A percentile compares a stretch with the other conserved stretches of the same genome.
Evolutionary conservation across 768 basidiomycete genomes (phyloP).

Genomic region (Cubamyces sp.): DNA sequence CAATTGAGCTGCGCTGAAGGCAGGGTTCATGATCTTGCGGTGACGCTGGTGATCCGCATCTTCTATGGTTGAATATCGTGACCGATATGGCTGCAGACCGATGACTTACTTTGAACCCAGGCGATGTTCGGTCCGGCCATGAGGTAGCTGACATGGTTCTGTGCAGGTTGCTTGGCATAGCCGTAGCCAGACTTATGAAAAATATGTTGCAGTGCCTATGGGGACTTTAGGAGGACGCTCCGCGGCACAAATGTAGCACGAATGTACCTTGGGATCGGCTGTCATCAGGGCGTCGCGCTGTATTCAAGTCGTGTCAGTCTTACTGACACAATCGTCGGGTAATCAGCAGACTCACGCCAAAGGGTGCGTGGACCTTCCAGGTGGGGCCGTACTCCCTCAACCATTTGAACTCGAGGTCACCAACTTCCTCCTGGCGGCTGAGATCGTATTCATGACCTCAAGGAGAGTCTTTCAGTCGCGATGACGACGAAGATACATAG

Average conservation of each 20-base stretch:
- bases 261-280: slow-evolving; percentile 15
- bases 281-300: slow-evolving; percentile 13
- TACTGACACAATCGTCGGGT: too few species aligned
- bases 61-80: background rate
- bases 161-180: slow-evolving; percentile 21
- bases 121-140: slow-evolving; percentile 9
- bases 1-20: slow-evolving; percentile 26
- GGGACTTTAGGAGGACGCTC: background rate
- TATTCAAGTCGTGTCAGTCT: too few species aligned
- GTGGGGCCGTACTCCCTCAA: slow-evolving; percentile 24
- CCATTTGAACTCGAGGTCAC: slow-evolving; percentile 27
- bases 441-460: slow-evolving; percentile 12
- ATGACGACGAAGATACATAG: background rate
- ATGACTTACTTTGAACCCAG: background rate
- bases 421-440: slow-evolving; percentile 20
- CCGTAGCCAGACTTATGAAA: slow-evolving; percentile 31
- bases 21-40: slow-evolving; percentile 28
- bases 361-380: slow-evolving; percentile 19
- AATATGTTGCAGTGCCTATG: slow-evolving; percentile 31
- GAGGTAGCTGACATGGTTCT: slow-evolving; percentile 5
- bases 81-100: background rate
- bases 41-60: slow-evolving; percentile 26
- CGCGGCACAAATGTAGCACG: background rate
- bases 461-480: background rate
- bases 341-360: slow-evolving; percentile 23